These are phyloP conservation scores for Adansonia grandidieri DNA, from an alignment of 441 rosid species.

Conservation along the genomic window DNA sequence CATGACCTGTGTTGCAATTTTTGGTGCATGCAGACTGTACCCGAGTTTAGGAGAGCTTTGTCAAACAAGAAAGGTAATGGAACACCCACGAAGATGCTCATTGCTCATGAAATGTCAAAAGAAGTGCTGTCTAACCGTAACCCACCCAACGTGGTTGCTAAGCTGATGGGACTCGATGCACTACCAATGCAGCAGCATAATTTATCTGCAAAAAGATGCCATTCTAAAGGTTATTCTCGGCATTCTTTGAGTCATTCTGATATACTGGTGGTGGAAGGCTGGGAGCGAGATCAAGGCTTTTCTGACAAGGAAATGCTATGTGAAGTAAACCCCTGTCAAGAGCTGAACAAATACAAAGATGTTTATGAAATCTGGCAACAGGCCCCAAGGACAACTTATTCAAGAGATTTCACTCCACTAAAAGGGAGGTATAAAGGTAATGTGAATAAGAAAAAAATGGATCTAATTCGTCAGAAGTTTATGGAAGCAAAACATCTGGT, in stretches of 20 bases:
- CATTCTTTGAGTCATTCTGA: slow-evolving; percentile 57
- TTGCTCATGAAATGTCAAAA: slow-evolving; percentile 86
- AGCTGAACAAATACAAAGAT: slow-evolving; percentile 61
- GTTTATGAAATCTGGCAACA: slow-evolving; percentile 76
- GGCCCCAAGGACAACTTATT: slow-evolving; percentile 45
- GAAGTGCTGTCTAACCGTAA: slow-evolving; percentile 62
- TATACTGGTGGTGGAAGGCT: slow-evolving; percentile 37
- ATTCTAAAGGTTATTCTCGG: slow-evolving; percentile 53
- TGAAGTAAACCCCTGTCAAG: slow-evolving; percentile 46
- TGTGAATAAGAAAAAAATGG: slow-evolving; percentile 57
- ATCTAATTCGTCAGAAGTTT: slow-evolving; percentile 85
- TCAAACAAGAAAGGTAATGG: slow-evolving; percentile 58
- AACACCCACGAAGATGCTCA: slow-evolving; percentile 80
- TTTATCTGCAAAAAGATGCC: slow-evolving; percentile 47
- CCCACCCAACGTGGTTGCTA: slow-evolving; percentile 87
- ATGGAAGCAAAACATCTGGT: slow-evolving; percentile 83
- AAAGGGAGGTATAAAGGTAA: slow-evolving; percentile 52
- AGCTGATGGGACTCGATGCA: slow-evolving; percentile 95
- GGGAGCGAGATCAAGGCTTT: slow-evolving; percentile 51
- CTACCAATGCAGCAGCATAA: slow-evolving; percentile 62
- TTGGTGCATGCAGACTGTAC: slow-evolving; percentile 53
- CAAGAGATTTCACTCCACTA: slow-evolving; percentile 56
- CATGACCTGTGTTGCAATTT: slow-evolving; percentile 32
- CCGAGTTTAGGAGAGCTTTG: slow-evolving; percentile 72
- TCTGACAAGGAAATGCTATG: slow-evolving; percentile 53